Evolutionary conservation across 805 yeast species (phyloP).

Genomic region (Schwanniomyces yamadae): DNA sequence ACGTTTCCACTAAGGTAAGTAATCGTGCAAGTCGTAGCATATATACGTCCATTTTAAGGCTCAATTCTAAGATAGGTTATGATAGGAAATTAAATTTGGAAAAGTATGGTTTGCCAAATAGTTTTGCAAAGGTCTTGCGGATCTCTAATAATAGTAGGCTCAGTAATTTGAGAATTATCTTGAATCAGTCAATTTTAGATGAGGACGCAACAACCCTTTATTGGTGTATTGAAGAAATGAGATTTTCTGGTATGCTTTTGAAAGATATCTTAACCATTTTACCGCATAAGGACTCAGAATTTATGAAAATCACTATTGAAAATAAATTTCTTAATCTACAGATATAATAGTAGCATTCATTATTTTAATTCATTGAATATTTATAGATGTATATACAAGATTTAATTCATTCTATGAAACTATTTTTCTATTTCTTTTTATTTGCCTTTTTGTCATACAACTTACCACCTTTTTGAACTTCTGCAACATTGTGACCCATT

Average conservation of each 20-base stretch:
- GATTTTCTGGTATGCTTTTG: slow-evolving; percentile 24
- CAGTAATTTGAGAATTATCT: slow-evolving; percentile 20
- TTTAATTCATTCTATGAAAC: not conserved
- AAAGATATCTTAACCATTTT: slow-evolving; percentile 11
- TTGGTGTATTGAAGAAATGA: slow-evolving; percentile 34
- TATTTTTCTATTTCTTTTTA: slow-evolving; percentile 29
- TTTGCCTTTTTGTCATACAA: slow-evolving; percentile 47
- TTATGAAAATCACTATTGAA: not conserved
- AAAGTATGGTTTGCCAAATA: slow-evolving; percentile 19
- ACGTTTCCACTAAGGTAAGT: slow-evolving; percentile 16
- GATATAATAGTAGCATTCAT: slow-evolving; percentile 5
- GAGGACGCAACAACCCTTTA: slow-evolving; percentile 19
- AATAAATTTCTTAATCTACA: slow-evolving; percentile 1
- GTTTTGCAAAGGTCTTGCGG: slow-evolving; percentile 14
- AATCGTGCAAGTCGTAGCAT: slow-evolving; percentile 15
- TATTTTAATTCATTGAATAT: not conserved
- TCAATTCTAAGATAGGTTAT: not conserved
- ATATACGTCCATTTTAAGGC: not conserved
- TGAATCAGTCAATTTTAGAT: slow-evolving; percentile 21
- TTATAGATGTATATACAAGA: slow-evolving; percentile 6
- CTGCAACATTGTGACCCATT: slow-evolving; percentile 55
- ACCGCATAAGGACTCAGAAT: not conserved
- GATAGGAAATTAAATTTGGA: slow-evolving; percentile 13
- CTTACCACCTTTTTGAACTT: slow-evolving; percentile 57
- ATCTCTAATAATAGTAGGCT: slow-evolving; percentile 14